Percentiles rank a stretch among this genome's conserved stretches.
These are phyloP conservation scores for Linum usitatissimum DNA, from an alignment of 345 rosid species.

Conservation along the genomic window DNA sequence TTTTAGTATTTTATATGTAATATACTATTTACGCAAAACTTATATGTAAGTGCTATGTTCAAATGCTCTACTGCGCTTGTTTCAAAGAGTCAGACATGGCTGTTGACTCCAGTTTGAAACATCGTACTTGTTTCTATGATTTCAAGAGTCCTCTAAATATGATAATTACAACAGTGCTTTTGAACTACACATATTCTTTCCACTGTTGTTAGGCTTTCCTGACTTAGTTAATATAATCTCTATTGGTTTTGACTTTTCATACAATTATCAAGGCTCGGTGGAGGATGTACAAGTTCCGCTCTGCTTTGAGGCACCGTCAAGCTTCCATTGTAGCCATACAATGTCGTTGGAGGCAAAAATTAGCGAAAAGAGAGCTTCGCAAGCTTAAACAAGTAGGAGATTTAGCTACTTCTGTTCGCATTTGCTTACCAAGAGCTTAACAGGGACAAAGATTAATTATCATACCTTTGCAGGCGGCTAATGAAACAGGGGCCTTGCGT, in stretches of 20 bases:
- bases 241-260: neutral
- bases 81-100: neutral
- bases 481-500: conserved; percentile 90
- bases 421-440: conserved; percentile 5
- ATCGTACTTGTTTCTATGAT: neutral
- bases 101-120: neutral
- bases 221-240: neutral
- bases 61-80: too few relatives aligned
- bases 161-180: neutral
- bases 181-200: neutral
- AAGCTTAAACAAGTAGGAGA: conserved; percentile 60
- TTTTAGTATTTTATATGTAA: neutral
- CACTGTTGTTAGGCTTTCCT: neutral
- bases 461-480: conserved; percentile 58
- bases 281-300: conserved; percentile 62
- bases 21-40: neutral
- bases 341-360: conserved; percentile 79
- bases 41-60: neutral
- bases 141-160: too few relatives aligned
- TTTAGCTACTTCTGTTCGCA: neutral
- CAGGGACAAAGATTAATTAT: neutral
- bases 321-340: conserved; percentile 67
- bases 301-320: conserved; percentile 45
- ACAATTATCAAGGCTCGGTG: conserved; percentile 46
- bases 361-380: conserved; percentile 70